Percentiles rank a stretch among this genome's conserved stretches.
Evolutionary conservation across 2,329 filamentous ascomycete genomes (phyloP).

Genomic region (Achaetomium macrosporum): DNA sequence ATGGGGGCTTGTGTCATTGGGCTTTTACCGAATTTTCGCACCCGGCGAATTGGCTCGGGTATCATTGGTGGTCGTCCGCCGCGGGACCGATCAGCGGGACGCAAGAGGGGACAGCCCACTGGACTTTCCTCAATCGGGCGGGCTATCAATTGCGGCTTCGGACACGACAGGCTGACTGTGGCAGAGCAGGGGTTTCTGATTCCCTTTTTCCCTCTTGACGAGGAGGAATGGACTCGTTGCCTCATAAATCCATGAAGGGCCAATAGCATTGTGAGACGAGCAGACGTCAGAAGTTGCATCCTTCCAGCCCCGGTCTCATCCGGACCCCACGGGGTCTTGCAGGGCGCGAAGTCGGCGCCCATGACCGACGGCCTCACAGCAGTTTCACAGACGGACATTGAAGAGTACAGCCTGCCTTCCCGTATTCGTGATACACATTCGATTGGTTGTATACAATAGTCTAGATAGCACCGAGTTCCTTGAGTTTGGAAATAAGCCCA

Average conservation of each 20-base stretch:
- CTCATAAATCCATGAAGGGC: no score
- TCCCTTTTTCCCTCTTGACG: no score
- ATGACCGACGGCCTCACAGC: no score
- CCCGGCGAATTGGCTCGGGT: no score
- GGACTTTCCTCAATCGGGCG: conserved; percentile 5
- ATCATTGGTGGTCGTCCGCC: no score
- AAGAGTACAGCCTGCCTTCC: background rate
- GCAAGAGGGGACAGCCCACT: background rate
- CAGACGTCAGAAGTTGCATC: background rate
- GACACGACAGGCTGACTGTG: background rate
- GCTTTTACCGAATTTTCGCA: no score
- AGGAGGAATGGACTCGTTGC: background rate
- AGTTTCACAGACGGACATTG: no score
- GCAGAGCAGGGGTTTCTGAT: no score
- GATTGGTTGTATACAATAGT: background rate
- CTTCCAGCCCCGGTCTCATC: no score
- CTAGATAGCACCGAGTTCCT: conserved; percentile 89
- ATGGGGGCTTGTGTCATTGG: conserved; percentile 14
- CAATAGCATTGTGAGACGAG: background rate
- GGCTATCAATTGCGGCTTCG: conserved; percentile 14
- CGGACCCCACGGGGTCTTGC: no score
- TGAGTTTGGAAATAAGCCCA: conserved; percentile 87
- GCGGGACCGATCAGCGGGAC: conserved; percentile 13
- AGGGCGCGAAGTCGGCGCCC: no score
- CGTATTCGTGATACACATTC: background rate